Percentiles rank a stretch among this genome's conserved stretches.
phyloP scores from a whole-genome alignment of 352 stramenopile species.

The Hyaloperonospora brassicae region DNA sequence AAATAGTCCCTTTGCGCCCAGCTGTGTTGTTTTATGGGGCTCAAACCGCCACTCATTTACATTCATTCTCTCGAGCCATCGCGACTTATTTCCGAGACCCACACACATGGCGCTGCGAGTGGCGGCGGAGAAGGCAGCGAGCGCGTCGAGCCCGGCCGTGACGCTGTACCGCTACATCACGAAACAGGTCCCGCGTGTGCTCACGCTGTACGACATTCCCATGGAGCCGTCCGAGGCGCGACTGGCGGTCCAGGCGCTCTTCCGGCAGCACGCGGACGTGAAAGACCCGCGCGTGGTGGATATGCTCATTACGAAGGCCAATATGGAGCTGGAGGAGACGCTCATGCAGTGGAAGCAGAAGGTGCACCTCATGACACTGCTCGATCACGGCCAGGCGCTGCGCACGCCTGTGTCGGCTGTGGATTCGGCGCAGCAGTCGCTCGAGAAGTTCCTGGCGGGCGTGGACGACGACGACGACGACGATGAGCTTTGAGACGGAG shows the following conservation, averaged over 20 bases:
- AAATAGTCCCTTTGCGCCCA: too few species aligned
- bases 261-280: conserved; percentile 90
- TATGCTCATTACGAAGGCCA: conserved; percentile 96
- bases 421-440: conserved; percentile 46
- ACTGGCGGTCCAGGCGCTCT: conserved; percentile 87
- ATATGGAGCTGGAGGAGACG: conserved; percentile 97
- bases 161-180: conserved; percentile 86
- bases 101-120: conserved; percentile 67
- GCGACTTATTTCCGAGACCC: background rate
- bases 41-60: too few species aligned
- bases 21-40: too few species aligned
- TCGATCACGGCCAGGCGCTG: conserved; percentile 58
- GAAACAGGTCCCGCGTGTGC: conserved; percentile 90
- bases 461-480: conserved; percentile 70
- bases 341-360: conserved; percentile 98
- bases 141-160: conserved; percentile 59
- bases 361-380: conserved; percentile 86
- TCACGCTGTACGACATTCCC: conserved; percentile 97
- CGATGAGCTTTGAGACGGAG: conserved; percentile 29
- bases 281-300: conserved; percentile 91
- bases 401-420: conserved; percentile 31
- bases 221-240: conserved; percentile 88
- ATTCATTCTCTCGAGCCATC: too few species aligned
- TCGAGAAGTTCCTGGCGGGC: conserved; percentile 78
- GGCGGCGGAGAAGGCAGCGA: conserved; percentile 55